Percentiles rank a stretch among this genome's conserved stretches.
These are phyloP conservation scores for Apiospora sp. DNA, from an alignment of 2,329 filamentous ascomycete species.

Conservation along the genomic window DNA sequence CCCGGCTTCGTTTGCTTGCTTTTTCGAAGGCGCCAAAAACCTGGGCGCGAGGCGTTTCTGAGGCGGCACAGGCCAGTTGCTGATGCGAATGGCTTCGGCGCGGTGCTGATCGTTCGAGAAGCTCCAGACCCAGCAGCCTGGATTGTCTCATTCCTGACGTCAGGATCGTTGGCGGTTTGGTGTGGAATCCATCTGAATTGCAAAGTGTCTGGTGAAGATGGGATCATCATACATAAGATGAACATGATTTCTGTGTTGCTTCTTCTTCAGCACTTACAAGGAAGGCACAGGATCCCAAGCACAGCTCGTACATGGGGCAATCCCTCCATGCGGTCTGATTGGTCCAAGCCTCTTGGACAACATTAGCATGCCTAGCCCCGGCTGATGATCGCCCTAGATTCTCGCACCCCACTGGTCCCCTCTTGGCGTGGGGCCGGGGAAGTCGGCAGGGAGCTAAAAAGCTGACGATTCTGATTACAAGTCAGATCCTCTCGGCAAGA, in stretches of 20 bases:
- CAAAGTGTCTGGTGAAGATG: background rate
- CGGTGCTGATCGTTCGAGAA: constrained; percentile 9
- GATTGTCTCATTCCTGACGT: constrained; percentile 9
- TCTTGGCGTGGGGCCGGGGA: constrained; percentile 5
- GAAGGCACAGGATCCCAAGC: background rate
- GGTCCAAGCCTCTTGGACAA: background rate
- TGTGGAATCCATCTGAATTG: background rate
- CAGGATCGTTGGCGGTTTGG: background rate
- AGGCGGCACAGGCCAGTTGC: constrained; percentile 4
- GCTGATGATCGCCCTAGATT: constrained; percentile 9
- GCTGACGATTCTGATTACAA: background rate
- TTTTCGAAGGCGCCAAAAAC: background rate
- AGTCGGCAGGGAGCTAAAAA: background rate
- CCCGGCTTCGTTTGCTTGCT: background rate
- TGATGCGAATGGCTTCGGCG: background rate
- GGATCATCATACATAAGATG: background rate
- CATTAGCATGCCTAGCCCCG: constrained; percentile 7
- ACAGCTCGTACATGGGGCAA: background rate
- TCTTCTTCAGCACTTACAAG: constrained; percentile 4
- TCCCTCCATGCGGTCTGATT: background rate
- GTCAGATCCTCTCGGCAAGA: background rate
- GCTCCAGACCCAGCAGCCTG: constrained; percentile 4
- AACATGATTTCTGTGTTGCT: background rate
- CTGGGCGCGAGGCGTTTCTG: constrained; percentile 10
- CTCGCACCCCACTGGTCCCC: constrained; percentile 4